A percentile compares a stretch with the other conserved stretches of the same genome.
These are phyloP conservation scores for Hemileccinum rubropunctum DNA, from an alignment of 768 basidiomycete species.

Conservation along the genomic window DNA sequence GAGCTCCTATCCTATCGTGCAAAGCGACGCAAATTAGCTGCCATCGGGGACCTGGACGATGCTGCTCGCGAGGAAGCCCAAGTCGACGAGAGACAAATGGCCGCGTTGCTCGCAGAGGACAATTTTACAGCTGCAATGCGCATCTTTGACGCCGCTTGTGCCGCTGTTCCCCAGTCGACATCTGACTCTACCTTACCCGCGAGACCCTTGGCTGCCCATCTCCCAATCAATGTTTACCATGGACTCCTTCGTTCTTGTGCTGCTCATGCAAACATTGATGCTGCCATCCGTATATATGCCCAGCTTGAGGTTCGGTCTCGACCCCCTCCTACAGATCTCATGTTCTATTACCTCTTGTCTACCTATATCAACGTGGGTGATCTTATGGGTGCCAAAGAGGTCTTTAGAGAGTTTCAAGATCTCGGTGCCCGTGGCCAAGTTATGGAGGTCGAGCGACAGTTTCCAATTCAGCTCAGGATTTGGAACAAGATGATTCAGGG, in stretches of 20 bases:
- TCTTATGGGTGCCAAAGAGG: conserved; percentile 48
- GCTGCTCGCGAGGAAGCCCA: conserved; percentile 13
- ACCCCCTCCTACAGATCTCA: conserved; percentile 30
- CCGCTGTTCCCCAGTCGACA: conserved; percentile 22
- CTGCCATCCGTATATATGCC: conserved; percentile 62
- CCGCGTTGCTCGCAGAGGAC: conserved; percentile 54
- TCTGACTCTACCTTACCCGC: conserved; percentile 9
- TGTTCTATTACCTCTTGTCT: conserved; percentile 56
- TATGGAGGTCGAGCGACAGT: conserved; percentile 15
- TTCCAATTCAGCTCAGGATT: conserved; percentile 42
- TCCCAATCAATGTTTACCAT: conserved; percentile 44
- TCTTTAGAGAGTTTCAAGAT: conserved; percentile 58
- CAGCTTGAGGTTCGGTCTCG: conserved; percentile 48
- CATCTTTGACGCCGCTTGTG: conserved; percentile 62
- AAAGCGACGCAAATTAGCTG: conserved; percentile 29
- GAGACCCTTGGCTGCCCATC: conserved; percentile 8
- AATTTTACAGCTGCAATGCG: conserved; percentile 71
- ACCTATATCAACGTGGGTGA: conserved; percentile 54
- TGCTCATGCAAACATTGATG: conserved; percentile 51
- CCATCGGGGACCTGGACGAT: conserved; percentile 3
- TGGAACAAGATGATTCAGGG: conserved; percentile 79
- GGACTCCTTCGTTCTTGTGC: conserved; percentile 63
- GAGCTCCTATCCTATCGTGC: conserved; percentile 40
- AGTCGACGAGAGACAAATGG: conserved; percentile 35
- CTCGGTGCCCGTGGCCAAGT: conserved; percentile 38